A percentile compares a stretch with the other conserved stretches of the same genome.
phyloP scores from a whole-genome alignment of 768 basidiomycete genomes.

The Kwoniella dejecticola region DNA sequence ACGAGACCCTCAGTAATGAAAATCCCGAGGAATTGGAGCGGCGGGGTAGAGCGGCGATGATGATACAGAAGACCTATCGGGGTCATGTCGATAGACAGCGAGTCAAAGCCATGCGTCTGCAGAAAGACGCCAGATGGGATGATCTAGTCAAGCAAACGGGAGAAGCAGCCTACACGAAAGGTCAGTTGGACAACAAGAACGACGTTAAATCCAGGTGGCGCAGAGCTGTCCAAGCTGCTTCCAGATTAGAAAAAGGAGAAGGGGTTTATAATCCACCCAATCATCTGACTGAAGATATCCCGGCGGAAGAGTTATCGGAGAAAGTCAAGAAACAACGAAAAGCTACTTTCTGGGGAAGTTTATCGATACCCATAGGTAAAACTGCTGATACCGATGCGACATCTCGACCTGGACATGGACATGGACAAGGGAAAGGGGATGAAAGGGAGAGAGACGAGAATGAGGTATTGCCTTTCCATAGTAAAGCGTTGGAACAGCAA shows the following conservation, averaged over 20 bases:
- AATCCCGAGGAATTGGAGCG: background rate
- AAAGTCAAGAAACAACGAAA: slow-evolving; percentile 9
- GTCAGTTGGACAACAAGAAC: slow-evolving; percentile 44
- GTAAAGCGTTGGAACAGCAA: slow-evolving; percentile 48
- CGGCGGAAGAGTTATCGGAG: background rate
- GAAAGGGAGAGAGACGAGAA: slow-evolving; percentile 31
- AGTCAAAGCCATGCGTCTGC: slow-evolving; percentile 24
- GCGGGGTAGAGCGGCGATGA: slow-evolving; percentile 16
- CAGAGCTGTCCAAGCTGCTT: slow-evolving; percentile 35
- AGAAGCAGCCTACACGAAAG: slow-evolving; percentile 24
- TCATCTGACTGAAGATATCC: slow-evolving; percentile 3
- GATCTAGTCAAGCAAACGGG: slow-evolving; percentile 37
- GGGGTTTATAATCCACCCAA: slow-evolving; percentile 27
- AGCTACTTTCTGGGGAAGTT: slow-evolving; percentile 40
- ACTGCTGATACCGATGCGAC: too few relatives aligned
- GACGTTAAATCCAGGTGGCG: slow-evolving; percentile 45
- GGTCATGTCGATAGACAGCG: slow-evolving; percentile 27
- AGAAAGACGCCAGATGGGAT: slow-evolving; percentile 41
- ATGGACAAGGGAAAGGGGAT: too few relatives aligned
- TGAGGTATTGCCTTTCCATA: slow-evolving; percentile 36
- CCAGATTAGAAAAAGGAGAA: slow-evolving; percentile 34
- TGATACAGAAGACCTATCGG: slow-evolving; percentile 30
- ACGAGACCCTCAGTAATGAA: background rate
- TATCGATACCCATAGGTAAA: slow-evolving; percentile 31
- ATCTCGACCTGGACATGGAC: too few relatives aligned